These are phyloP conservation scores for Fusarium verrucosum DNA, from an alignment of 2,329 filamentous ascomycete species.

Conservation along the genomic window DNA sequence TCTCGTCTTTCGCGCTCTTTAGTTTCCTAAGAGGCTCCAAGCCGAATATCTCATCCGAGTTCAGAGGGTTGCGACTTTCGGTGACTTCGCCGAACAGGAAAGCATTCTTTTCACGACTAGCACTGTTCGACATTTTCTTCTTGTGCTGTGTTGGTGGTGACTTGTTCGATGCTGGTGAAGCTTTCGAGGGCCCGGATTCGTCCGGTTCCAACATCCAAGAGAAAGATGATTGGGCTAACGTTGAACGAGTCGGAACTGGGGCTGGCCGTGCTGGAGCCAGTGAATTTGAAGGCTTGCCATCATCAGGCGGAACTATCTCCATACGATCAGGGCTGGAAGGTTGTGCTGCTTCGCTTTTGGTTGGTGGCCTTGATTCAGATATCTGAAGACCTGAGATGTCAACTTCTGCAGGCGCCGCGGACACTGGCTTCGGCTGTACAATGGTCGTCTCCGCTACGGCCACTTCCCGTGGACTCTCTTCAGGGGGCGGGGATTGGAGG, in stretches of 20 bases:
- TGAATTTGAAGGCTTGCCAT: conserved; percentile 18
- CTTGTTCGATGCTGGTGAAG: conserved; percentile 38
- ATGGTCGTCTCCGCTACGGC: conserved; percentile 20
- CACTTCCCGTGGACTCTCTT: conserved; percentile 24
- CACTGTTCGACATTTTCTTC: conserved; percentile 55
- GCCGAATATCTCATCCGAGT: conserved; percentile 64
- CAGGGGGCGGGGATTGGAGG: conserved; percentile 28
- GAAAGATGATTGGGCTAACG: conserved; percentile 77
- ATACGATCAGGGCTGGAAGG: conserved; percentile 28
- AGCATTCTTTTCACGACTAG: conserved; percentile 64
- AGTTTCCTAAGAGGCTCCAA: conserved; percentile 58
- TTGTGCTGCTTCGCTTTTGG: conserved; percentile 3
- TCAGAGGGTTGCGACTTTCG: conserved; percentile 49
- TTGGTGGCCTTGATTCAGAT: conserved; percentile 7
- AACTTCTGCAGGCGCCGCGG: conserved; percentile 6
- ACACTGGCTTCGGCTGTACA: conserved; percentile 24
- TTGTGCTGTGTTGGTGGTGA: conserved; percentile 50
- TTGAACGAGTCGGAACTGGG: conserved; percentile 68
- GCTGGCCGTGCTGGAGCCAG: conserved; percentile 36
- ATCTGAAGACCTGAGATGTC: conserved; percentile 37
- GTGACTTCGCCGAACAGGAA: conserved; percentile 67
- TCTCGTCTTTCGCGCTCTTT: conserved; percentile 32
- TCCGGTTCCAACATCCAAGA: conserved; percentile 79
- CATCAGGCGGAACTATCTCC: conserved; percentile 28
- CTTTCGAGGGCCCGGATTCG: conserved; percentile 45